These are phyloP conservation scores for Stropharia rugosoannulata DNA, from an alignment of 768 basidiomycete genomes.

Conservation along the genomic window DNA sequence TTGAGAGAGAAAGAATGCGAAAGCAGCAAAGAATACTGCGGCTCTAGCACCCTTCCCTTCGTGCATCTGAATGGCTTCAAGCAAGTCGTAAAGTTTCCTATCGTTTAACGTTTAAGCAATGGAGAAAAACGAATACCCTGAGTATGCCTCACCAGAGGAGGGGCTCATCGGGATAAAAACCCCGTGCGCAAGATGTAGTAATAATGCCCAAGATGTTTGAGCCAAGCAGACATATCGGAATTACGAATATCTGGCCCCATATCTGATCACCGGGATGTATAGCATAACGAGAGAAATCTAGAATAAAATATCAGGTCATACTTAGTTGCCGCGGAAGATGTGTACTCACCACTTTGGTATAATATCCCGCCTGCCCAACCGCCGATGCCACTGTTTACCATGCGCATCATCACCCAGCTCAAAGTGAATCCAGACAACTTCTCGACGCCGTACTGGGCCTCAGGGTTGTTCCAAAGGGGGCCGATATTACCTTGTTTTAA, in stretches of 20 bases:
- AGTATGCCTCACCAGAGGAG: neutral
- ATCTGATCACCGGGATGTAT: constrained; percentile 28
- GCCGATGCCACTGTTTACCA: constrained; percentile 29
- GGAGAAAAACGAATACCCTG: neutral
- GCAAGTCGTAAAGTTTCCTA: constrained; percentile 30
- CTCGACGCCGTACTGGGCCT: constrained; percentile 22
- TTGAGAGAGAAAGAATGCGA: constrained; percentile 29
- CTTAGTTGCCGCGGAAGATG: neutral
- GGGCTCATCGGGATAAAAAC: neutral
- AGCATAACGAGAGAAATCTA: constrained; percentile 32
- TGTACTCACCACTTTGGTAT: constrained; percentile 16
- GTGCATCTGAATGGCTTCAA: constrained; percentile 28
- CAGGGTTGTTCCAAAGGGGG: constrained; percentile 26
- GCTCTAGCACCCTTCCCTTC: constrained; percentile 26
- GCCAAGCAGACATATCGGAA: constrained; percentile 27
- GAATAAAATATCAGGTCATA: neutral
- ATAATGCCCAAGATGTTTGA: constrained; percentile 30
- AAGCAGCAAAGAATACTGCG: constrained; percentile 30
- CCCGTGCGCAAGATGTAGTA: constrained; percentile 14
- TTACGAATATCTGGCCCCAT: constrained; percentile 28
- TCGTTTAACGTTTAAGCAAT: neutral
- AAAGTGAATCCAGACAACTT: constrained; percentile 20
- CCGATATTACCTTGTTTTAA: constrained; percentile 29
- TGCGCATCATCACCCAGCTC: constrained; percentile 30
- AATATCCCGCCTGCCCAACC: constrained; percentile 28